Evolutionary conservation across 192 early-diverging fungal species (phyloP), one percentile per base, ranked within the genome.

Genomic region (Umbelopsis ramanniana): DNA sequence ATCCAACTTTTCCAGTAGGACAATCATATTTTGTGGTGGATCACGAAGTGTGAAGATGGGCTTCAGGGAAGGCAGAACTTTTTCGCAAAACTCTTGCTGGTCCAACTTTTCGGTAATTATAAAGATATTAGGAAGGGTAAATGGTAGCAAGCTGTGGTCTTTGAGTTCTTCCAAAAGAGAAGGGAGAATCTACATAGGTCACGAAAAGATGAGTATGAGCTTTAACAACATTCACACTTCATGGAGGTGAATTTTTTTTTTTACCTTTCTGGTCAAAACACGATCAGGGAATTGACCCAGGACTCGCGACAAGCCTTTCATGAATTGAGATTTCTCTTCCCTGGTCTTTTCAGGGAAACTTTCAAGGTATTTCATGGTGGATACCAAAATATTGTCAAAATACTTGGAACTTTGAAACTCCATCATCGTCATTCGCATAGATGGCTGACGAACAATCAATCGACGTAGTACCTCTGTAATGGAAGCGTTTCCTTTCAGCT

Each of bases 351-450:
- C 93, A 1, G 91, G 88, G 72, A 96, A 87, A 17, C 82, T 80
- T 68, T 95, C 94, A 72, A 96, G 83, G 68, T 90, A 95, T 52
- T 86, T 84, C 73, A 96, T 87, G 0, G 93, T 91, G 1, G 90
- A 91, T 4, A 95, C 87, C 2, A 93, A 79, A 15, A 93, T 80
- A 55, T 91, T 91, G 83, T 93, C 90, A 81, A 96, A 96, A 69
- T 90, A 93, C 46, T 82, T 84, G 77, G 84, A 84, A 8, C 73
- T 73, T 67, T 92, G 90, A 74, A 96, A 92, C 48, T 89, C 85
- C 0, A 74, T 54, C 2, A 90, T 81, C 0, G 88, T 82, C 79
- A 92, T 76, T 7, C 94, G 83, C 46, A 78, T 76, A 1, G 71
- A 73, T 2, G 91, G 86, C 7, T 86, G 77, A 2, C 83, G 76